These are phyloP conservation scores for Cenchrus americanus DNA, from an alignment of 176 grass and related monocot species.

Conservation along the genomic window DNA sequence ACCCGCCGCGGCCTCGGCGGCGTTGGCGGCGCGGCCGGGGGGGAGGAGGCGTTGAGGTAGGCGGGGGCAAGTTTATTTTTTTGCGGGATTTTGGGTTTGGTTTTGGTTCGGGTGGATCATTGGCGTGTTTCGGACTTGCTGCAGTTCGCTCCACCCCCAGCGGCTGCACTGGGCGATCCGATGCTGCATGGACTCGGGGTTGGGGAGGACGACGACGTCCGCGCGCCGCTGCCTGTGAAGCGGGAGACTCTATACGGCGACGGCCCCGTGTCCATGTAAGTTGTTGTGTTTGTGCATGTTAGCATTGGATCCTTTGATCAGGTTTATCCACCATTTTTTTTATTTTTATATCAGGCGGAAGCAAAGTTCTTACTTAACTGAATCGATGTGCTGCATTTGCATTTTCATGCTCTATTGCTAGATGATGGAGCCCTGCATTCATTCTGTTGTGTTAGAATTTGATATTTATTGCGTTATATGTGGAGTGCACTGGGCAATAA, in stretches of 20 bases:
- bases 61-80: not conserved
- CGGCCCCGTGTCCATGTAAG: constrained; percentile 49
- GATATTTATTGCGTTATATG: no score
- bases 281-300: not conserved
- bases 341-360: not conserved
- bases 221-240: constrained; percentile 75
- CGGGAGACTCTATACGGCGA: constrained; percentile 95
- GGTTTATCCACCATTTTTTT: not conserved
- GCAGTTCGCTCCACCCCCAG: constrained; percentile 53
- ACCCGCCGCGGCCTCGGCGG: not conserved
- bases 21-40: constrained; percentile 38
- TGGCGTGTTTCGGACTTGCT: not conserved
- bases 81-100: constrained; percentile 37
- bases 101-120: not conserved
- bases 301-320: not conserved
- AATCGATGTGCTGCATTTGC: not conserved
- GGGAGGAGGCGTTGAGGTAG: constrained; percentile 44
- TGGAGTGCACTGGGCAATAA: no score
- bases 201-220: constrained; percentile 66
- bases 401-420: not conserved
- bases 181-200: constrained; percentile 47
- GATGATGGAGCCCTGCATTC: not conserved
- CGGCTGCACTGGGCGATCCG: constrained; percentile 52
- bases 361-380: not conserved
- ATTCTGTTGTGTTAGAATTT: no score